Base-by-base conservation (phyloP, 2,329 filamentous ascomycete genomes). In the Aureobasidium sp. region DNA sequence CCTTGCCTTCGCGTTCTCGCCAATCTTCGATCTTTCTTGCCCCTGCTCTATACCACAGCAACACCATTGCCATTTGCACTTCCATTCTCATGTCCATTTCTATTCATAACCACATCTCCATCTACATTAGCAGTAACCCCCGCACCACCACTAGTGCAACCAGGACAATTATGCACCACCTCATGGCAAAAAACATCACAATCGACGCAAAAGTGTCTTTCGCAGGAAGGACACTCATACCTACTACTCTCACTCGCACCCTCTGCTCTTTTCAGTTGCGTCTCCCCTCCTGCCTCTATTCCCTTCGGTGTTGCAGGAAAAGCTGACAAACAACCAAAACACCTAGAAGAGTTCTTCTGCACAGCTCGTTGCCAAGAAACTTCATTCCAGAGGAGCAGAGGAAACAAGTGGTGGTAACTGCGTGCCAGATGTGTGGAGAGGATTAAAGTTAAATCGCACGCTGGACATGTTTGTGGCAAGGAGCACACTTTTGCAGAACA, bases 181-280 rank as follows among this genome's bases (percentile, higher is more conserved):
- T 97, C 91, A 72, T 99, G 94, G 29, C 90, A 89, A 76, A 94
- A 97, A 29, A 97, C 86, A 73, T 99, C 94, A 73, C 94, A 99
- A 73, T 99, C 94, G 66, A 99, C 95, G 78, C 94, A 99, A 72
- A 97, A 99, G 75, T 97, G 93, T 63, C 89, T 86, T 3, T 82
- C 76, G 74, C 94, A 99, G n/a, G 87, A 86, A 67, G 88, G 84
- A 73, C 94, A 99, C 63, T 89, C 90, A 72, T 99, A 99, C 57
- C 94, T 80, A 52, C 88, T 86, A 70, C 89, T 94, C 77, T 95
- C 90, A 72, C 89, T 93, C 47, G 92, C 87, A 1, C 88, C 72
- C 55, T 71, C 67, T 21, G 67, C 71, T 32, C 66, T 64, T 62
- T 59, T 42, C 10, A 64, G 68, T 41, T 47, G 21, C 1, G 59